Percentiles rank a stretch among this genome's conserved stretches.
Conservation (phyloP, 306 rosid species). For the Pyrus betulifolia region DNA sequence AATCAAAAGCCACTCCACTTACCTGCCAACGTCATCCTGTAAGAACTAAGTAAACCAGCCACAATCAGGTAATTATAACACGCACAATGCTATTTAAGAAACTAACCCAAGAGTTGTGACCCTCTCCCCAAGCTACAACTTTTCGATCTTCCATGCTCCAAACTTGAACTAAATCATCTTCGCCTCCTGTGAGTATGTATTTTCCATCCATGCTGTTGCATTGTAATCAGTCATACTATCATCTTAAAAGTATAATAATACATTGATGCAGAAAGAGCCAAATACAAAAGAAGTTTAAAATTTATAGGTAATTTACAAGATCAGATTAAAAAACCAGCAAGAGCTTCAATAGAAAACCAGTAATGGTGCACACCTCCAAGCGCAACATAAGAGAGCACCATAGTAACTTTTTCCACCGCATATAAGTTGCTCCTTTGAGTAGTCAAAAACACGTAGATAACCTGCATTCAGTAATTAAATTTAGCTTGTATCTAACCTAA, state of each 20-base stretch:
- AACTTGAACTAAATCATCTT: conserved; percentile 96
- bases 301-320: conserved; percentile 2
- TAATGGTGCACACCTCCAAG: conserved; percentile 72
- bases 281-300: not conserved
- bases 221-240: conserved; percentile 3
- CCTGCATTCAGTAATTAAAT: conserved; percentile 44
- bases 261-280: not conserved
- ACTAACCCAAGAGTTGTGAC: conserved; percentile 95
- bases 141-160: conserved; percentile 99
- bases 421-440: conserved; percentile 71
- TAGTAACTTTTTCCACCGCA: conserved; percentile 98
- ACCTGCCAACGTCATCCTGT: conserved; percentile 49
- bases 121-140: conserved; percentile 99
- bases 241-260: not conserved
- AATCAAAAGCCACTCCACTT: conserved; percentile 96
- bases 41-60: conserved; percentile 1
- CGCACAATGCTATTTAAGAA: conserved; percentile 13
- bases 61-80: not conserved
- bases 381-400: conserved; percentile 90
- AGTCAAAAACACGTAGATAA: conserved; percentile 90
- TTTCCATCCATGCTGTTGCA: conserved; percentile 80
- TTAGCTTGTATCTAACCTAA: not conserved
- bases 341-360: conserved; percentile 14
- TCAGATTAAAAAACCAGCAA: not conserved
- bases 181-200: conserved; percentile 93